Evolutionary conservation across 306 rosid genomes (phyloP).

Genomic region (Fagus sylvatica): DNA sequence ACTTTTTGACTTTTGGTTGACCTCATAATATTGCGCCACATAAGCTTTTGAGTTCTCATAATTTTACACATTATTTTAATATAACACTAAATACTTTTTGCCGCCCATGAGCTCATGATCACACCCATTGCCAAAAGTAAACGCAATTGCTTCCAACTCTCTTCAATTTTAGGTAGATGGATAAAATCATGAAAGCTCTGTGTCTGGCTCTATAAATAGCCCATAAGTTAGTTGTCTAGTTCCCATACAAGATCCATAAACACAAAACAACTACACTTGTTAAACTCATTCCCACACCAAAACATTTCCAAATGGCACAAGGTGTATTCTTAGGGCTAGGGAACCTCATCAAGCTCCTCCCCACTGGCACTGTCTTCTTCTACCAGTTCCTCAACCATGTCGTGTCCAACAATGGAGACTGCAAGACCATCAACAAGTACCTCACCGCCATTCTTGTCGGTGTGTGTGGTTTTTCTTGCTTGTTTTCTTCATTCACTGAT

Average conservation of each 20-base stretch:
- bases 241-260: not conserved
- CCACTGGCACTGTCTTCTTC: constrained; percentile 72
- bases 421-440: constrained; percentile 51
- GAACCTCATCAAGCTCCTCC: constrained; percentile 71
- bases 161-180: constrained; percentile 49
- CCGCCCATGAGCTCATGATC: too few relatives aligned
- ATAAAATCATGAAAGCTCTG: constrained; percentile 35
- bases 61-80: too few relatives aligned
- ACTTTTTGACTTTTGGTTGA: too few relatives aligned
- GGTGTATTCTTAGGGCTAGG: too few relatives aligned
- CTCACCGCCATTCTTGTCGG: constrained; percentile 40
- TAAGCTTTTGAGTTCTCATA: too few relatives aligned
- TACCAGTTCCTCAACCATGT: constrained; percentile 75
- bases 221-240: constrained; percentile 31
- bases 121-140: constrained; percentile 18
- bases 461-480: constrained; percentile 56
- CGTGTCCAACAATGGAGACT: constrained; percentile 63
- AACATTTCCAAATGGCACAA: constrained; percentile 30
- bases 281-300: not conserved
- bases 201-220: constrained; percentile 16
- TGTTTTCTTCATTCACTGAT: constrained; percentile 74
- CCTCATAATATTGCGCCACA: too few relatives aligned
- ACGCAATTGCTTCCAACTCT: constrained; percentile 21
- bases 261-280: not conserved
- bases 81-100: too few relatives aligned